These are phyloP conservation scores for Erodium trifolium DNA, from an alignment of 441 rosid species.

Conservation along the genomic window DNA sequence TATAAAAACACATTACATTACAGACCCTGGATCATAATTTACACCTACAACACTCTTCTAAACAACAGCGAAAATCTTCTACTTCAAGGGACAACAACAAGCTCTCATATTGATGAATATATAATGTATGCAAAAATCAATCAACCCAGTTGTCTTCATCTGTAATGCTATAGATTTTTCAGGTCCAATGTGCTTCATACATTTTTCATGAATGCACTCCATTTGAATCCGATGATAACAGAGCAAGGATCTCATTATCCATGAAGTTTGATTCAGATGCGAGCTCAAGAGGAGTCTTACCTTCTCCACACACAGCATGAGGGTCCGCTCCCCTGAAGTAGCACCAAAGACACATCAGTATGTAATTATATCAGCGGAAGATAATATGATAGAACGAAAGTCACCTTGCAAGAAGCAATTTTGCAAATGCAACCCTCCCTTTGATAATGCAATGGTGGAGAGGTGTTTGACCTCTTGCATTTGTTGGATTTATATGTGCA, in stretches of 20 bases:
- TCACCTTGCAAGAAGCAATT: constrained; percentile 82
- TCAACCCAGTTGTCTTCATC: constrained; percentile 10
- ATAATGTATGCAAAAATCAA: constrained; percentile 22
- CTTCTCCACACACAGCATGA: constrained; percentile 52
- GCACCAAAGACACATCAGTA: constrained; percentile 1
- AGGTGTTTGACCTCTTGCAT: constrained; percentile 74
- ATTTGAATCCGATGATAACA: constrained; percentile 52
- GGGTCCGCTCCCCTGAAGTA: constrained; percentile 86
- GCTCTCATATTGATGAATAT: constrained; percentile 20
- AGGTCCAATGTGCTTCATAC: constrained; percentile 18
- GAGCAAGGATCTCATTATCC: constrained; percentile 55
- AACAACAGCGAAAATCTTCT: neutral
- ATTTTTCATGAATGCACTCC: constrained; percentile 27
- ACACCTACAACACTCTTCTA: constrained; percentile 13
- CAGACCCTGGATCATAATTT: constrained; percentile 23
- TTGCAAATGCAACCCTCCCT: constrained; percentile 64
- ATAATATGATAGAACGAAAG: neutral
- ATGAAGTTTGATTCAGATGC: constrained; percentile 51
- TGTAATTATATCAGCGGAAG: neutral
- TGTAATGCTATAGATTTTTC: constrained; percentile 5
- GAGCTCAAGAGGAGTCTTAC: constrained; percentile 57
- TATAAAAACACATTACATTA: constrained; percentile 22
- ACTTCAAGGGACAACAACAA: constrained; percentile 24
- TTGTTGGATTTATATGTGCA: constrained; percentile 67
- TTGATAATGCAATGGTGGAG: constrained; percentile 59